Conservation (phyloP, 306 rosid species). For the Fragaria ananassa region DNA sequence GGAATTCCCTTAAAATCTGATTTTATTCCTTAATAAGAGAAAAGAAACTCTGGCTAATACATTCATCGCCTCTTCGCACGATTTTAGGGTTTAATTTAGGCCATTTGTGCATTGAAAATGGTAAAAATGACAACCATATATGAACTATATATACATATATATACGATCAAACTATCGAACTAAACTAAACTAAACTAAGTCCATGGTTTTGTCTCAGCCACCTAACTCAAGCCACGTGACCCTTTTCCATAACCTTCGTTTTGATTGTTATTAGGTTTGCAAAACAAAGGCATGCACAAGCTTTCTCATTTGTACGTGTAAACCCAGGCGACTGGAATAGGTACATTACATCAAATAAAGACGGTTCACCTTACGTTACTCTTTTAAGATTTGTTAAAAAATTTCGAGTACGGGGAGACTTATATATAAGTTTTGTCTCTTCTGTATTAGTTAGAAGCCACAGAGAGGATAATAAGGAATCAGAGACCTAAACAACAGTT, state of each 20-base stretch:
- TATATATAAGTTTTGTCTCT: background rate
- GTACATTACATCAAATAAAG: too few species aligned
- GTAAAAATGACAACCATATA: background rate
- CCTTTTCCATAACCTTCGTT: background rate
- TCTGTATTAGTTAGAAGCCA: background rate
- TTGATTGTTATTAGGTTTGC: background rate
- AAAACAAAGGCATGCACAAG: background rate
- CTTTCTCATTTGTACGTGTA: background rate
- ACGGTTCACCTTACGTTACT: too few species aligned
- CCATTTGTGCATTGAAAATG: background rate
- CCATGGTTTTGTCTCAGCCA: background rate
- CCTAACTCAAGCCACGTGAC: background rate
- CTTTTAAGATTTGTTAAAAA: too few species aligned
- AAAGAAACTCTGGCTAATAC: constrained; percentile 20
- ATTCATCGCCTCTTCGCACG: constrained; percentile 26
- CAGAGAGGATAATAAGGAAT: background rate
- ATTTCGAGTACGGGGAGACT: too few species aligned
- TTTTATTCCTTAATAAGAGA: constrained; percentile 43
- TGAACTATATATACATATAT: too few species aligned
- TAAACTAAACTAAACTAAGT: background rate
- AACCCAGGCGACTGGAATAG: background rate
- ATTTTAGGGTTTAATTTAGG: constrained; percentile 2
- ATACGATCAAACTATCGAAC: background rate
- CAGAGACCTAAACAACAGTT: background rate
- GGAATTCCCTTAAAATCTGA: constrained; percentile 33